These are phyloP conservation scores for Euryodendron excelsum DNA, from an alignment of 148 eudicot genomes.

Conservation along the genomic window DNA sequence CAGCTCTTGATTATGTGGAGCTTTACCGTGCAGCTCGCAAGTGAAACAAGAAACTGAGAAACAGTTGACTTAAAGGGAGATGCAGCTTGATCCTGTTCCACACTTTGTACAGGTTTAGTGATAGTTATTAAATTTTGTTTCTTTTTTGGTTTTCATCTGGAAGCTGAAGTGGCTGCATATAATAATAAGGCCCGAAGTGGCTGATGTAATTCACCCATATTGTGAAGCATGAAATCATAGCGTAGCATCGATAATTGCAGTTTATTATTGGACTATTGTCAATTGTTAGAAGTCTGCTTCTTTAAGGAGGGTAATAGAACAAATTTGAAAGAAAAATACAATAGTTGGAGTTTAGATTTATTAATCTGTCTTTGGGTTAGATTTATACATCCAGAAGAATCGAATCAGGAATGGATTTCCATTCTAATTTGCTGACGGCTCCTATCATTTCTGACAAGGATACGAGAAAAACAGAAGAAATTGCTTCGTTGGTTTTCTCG, in stretches of 20 bases:
- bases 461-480: too few relatives aligned
- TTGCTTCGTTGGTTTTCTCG: too few relatives aligned
- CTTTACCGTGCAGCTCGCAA: conserved; percentile 88
- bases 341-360: too few relatives aligned
- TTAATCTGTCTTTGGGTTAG: too few relatives aligned
- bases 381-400: too few relatives aligned
- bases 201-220: not conserved
- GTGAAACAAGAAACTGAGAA: conserved; percentile 19
- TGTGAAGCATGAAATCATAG: not conserved
- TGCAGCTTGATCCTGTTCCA: not conserved
- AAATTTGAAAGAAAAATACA: too few relatives aligned
- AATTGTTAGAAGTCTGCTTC: too few relatives aligned
- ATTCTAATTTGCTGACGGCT: too few relatives aligned
- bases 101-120: conserved; percentile 44
- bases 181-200: not conserved
- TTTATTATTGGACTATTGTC: not conserved
- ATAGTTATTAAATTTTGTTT: not conserved
- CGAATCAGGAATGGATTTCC: too few relatives aligned
- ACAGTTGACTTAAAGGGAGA: not conserved
- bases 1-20: conserved; percentile 90
- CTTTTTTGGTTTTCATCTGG: not conserved
- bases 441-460: too few relatives aligned
- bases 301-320: too few relatives aligned
- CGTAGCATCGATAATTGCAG: not conserved
- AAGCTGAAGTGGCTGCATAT: not conserved